phyloP scores from a whole-genome alignment of 768 basidiomycete genomes.

The Suillus brevipes region DNA sequence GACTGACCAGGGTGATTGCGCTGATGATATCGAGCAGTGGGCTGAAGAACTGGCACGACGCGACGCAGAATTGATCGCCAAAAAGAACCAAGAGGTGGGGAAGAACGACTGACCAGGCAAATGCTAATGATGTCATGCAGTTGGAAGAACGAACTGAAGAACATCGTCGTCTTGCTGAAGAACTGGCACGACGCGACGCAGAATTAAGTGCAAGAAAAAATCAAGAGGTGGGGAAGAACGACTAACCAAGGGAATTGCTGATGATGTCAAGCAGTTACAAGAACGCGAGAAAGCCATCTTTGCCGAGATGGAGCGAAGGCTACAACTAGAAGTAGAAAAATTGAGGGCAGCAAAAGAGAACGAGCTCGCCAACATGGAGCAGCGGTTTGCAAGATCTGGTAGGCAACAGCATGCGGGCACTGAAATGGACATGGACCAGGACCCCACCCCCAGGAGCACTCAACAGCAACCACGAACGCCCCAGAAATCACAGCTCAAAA shows the following conservation, averaged over 20 bases:
- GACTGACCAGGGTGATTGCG: not conserved
- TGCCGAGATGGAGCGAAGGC: not conserved
- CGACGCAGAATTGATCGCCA: not conserved
- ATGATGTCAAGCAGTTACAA: not conserved
- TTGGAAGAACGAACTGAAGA: not conserved
- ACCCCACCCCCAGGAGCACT: not conserved
- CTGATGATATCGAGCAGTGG: not conserved
- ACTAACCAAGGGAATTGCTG: not conserved
- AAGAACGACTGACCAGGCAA: not conserved
- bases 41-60: not conserved
- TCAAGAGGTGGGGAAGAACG: not conserved
- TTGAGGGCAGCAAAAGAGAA: constrained; percentile 11
- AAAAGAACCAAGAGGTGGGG: not conserved
- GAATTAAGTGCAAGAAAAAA: not conserved
- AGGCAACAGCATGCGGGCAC: not conserved
- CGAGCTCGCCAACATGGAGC: constrained; percentile 14
- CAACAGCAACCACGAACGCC: not conserved
- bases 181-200: not conserved
- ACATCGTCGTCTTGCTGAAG: too few relatives aligned
- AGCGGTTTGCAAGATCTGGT: not conserved
- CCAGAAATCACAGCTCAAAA: not conserved
- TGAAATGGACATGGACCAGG: not conserved
- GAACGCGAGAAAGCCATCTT: not conserved
- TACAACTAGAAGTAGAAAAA: constrained; percentile 4
- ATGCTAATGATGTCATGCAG: not conserved